Evolutionary conservation across 1,139 yeast species (phyloP).

Genomic region (Eremothecium sinecaudum): DNA sequence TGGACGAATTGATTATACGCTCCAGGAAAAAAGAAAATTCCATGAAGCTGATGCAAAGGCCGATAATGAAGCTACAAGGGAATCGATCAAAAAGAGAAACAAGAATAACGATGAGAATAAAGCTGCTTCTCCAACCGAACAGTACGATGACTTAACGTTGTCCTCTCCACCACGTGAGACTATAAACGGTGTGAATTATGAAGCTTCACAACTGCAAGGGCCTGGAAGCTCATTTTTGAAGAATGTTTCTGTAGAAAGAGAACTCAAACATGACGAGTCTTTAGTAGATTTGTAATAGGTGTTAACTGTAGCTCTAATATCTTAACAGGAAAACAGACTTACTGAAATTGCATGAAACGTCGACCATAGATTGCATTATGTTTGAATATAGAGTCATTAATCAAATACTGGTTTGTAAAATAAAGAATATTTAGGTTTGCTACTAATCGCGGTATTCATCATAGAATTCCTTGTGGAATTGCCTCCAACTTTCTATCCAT

Average conservation of each 20-base stretch:
- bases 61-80: not conserved
- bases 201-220: not conserved
- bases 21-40: not conserved
- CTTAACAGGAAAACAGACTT: too few species aligned
- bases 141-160: too few species aligned
- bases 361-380: too few species aligned
- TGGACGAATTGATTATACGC: not conserved
- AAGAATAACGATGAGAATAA: not conserved
- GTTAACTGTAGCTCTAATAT: not conserved
- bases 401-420: too few species aligned
- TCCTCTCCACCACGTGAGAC: not conserved
- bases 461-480: conserved; percentile 68
- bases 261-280: not conserved
- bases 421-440: too few species aligned
- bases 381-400: too few species aligned
- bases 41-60: not conserved
- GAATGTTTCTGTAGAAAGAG: not conserved
- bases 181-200: not conserved
- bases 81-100: not conserved
- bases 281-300: not conserved
- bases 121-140: not conserved
- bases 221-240: conserved; percentile 1
- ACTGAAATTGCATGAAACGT: too few species aligned
- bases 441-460: conserved; percentile 37
- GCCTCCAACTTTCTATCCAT: conserved; percentile 69